Evolutionary conservation across 2,329 filamentous ascomycete genomes (phyloP).

Genomic region (Fusarium piperis): DNA sequence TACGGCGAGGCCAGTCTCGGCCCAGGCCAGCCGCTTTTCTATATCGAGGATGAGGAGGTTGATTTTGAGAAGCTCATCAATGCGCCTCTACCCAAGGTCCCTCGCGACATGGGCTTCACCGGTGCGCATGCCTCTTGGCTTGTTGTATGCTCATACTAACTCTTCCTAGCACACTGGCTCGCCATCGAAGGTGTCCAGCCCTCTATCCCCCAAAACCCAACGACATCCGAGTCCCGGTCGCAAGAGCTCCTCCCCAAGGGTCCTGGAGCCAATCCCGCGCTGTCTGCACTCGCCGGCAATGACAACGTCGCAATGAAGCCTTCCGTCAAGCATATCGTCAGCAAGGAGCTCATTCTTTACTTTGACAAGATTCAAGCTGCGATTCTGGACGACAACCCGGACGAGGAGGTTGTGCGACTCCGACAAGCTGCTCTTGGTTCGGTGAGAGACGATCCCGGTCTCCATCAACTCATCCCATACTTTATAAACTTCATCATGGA

Average conservation of each 20-base stretch:
- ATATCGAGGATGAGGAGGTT: constrained; percentile 97
- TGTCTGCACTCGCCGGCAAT: constrained; percentile 82
- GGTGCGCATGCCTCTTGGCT: constrained; percentile 60
- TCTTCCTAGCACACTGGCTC: constrained; percentile 84
- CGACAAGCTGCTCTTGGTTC: constrained; percentile 87
- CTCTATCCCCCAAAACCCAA: constrained; percentile 95
- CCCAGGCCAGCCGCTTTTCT: constrained; percentile 93
- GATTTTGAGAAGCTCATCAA: constrained; percentile 99
- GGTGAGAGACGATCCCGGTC: constrained; percentile 86
- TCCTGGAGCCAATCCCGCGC: constrained; percentile 83
- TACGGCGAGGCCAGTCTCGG: constrained; percentile 96
- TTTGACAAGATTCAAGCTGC: constrained; percentile 95
- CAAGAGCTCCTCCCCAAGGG: constrained; percentile 92
- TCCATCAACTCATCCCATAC: constrained; percentile 96
- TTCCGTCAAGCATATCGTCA: constrained; percentile 93
- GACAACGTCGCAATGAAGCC: constrained; percentile 88
- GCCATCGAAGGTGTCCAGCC: constrained; percentile 98
- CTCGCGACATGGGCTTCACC: constrained; percentile 90
- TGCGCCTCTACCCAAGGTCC: constrained; percentile 92
- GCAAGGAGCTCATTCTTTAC: constrained; percentile 94
- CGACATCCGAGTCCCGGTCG: constrained; percentile 81
- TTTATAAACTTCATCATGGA: constrained; percentile 96
- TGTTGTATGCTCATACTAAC: constrained; percentile 15
- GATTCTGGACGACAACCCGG: constrained; percentile 86
- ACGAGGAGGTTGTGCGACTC: constrained; percentile 76